Evolutionary conservation across 176 grass and related monocot species (phyloP), one percentile per base, ranked within the genome.

Genomic region (Oryza longistaminata): DNA sequence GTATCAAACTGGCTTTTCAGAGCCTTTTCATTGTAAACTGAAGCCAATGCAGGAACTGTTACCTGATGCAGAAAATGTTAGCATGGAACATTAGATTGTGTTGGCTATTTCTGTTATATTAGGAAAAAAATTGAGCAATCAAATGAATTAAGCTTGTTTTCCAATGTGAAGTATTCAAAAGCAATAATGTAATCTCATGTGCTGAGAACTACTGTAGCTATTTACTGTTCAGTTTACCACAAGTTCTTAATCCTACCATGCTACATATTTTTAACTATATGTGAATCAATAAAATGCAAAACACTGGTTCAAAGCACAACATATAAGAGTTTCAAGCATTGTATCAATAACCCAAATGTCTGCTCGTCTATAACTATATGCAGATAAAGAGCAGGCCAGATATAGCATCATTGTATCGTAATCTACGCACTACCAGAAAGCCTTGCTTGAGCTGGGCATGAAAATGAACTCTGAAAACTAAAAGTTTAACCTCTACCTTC

Each of bases 11-110:
- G 95, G 80, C 91, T 93, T 91, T 98, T 98, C 83, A 98, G 75
- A 77, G 95, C 95, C 68, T 98, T 95, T 85, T 98, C 95, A 85
- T 93, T 98, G 86, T 82, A 98, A 86, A 98, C 93, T 64, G 95
- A 98, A 55, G 95, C 95, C 84, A 98, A 78, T 40, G 95, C 88
- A 81, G 95, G 95, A 84, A 95, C 77, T 50, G 95, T 93, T 70
- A 98, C 88, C 95, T 98, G 82, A 76, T 73, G 6, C 33, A 92
- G 40, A 55, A 75, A 84, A n/a, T 58, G 29, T 75, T 80, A 67
- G 24, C 55, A 75, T 5, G 8, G 16, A 70, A 79, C 83, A 34
- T 82, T 21, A 76, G 1, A 71, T 71, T 58, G 17, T 58, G 53
- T 58, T 9, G 16, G 8, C 19, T 58, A 58, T 58, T 58, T 58